phyloP scores from a whole-genome alignment of 192 early-diverging fungal species.

The Rhizoclosmatium sp. region DNA sequence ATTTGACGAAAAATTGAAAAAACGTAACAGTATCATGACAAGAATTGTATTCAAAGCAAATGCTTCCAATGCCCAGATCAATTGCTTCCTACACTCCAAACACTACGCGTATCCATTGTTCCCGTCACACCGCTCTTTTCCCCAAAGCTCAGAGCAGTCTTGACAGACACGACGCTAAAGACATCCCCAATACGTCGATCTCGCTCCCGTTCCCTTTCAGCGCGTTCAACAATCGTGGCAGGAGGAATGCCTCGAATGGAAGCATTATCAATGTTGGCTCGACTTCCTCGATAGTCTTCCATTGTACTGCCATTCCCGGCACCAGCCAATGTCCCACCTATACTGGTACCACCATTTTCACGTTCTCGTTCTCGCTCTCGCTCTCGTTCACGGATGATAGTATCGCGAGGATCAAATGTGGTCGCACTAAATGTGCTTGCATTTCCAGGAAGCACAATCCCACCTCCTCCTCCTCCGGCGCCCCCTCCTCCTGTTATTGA shows the following conservation, averaged over 20 bases:
- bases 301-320: neutral
- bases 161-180: slow-evolving; percentile 22
- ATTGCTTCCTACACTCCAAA: slow-evolving; percentile 25
- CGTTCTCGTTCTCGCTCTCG: neutral
- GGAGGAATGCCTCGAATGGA: slow-evolving; percentile 34
- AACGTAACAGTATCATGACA: too few species aligned
- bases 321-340: neutral
- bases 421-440: neutral
- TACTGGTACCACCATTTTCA: neutral
- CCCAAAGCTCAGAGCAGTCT: slow-evolving; percentile 24
- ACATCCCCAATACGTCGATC: slow-evolving; percentile 12
- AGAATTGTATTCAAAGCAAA: too few species aligned
- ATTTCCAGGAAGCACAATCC: neutral
- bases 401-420: neutral
- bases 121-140: slow-evolving; percentile 22
- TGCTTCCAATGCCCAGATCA: too few species aligned
- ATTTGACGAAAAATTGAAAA: too few species aligned
- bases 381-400: neutral
- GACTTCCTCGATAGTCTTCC: neutral
- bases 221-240: slow-evolving; percentile 37
- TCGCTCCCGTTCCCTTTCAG: slow-evolving; percentile 26
- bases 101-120: slow-evolving; percentile 23
- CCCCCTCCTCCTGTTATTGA: neutral
- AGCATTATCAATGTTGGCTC: slow-evolving; percentile 13
- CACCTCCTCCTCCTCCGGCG: neutral